Evolutionary conservation across 2,329 filamentous ascomycete species (phyloP), one percentile per base, ranked within the genome.

Genomic region (Aspergillus eucalypticola): DNA sequence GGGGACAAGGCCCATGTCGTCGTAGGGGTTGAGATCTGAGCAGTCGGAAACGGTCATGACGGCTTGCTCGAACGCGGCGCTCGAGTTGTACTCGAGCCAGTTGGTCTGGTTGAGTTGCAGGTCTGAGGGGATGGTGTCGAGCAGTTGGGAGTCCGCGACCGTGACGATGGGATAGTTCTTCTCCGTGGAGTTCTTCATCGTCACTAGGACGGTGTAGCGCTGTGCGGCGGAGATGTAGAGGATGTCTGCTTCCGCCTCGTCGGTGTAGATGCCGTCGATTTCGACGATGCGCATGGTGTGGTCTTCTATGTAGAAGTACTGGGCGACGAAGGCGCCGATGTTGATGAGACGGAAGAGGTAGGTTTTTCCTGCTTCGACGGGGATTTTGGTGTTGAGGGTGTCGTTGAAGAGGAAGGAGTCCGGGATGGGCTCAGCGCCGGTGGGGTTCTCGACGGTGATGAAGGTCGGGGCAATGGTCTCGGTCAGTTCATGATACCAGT

Each of bases 331-430:
- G 8, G 89, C 89, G 15, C 87, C 89, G 13, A 91, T 87, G 67
- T 92, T 93, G 69, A 91, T 81, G 65, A 92, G 77, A 27, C 88
- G 87, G 67, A 94, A 81, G n/a, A 91, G 77, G 60, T 93, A 93
- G 0, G 88, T 92, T 64, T 85, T 90, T 1, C 85, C 84, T 0
- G 89, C 84, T 64, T 88, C 69, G 8, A 92, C 83, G 0, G 79
- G 60, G 7, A 91, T 69, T 1, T 75, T 84, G 5, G 85, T 73
- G 60, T 88, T 83, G 63, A 83, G 81, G 0, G 86, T 88, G 62
- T 93, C 88, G 56, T 90, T 91, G 67, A 90, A 81, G 11, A 91
- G 77, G 1, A 85, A 84, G 2, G 86, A 81, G 21, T 90, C 79
- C 0, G 89, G 88, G 0, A 90, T 83, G 0, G 88, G 88, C 70